Evolutionary conservation across 768 basidiomycete genomes (phyloP).

Genomic region (Paxillus ammoniavirescens): DNA sequence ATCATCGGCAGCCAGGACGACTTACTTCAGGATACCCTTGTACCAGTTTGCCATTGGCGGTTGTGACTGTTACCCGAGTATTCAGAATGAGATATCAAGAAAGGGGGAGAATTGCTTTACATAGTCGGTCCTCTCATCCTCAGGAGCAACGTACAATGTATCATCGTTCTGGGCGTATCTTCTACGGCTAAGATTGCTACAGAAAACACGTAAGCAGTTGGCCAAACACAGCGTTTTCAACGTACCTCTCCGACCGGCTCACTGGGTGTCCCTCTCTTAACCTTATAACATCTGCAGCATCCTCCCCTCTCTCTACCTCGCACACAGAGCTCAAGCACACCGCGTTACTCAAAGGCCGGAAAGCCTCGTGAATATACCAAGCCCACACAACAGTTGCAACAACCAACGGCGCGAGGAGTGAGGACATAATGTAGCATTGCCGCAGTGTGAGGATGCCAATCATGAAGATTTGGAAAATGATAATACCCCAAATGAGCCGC

Average conservation of each 20-base stretch:
- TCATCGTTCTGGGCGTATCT: slow-evolving; percentile 94
- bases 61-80: slow-evolving; percentile 60
- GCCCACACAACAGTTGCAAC: slow-evolving; percentile 75
- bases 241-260: slow-evolving; percentile 82
- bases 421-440: slow-evolving; percentile 56
- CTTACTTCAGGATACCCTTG: slow-evolving; percentile 85
- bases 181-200: slow-evolving; percentile 77
- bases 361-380: slow-evolving; percentile 68
- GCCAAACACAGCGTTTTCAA: not conserved
- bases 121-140: slow-evolving; percentile 90
- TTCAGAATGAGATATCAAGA: slow-evolving; percentile 4
- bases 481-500: slow-evolving; percentile 87
- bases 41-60: slow-evolving; percentile 98
- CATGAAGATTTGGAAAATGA: slow-evolving; percentile 97
- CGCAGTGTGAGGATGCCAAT: slow-evolving; percentile 84
- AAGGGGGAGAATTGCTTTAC: slow-evolving; percentile 36
- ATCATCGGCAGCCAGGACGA: not conserved
- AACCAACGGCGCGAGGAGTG: slow-evolving; percentile 74
- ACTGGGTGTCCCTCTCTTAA: slow-evolving; percentile 84
- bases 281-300: slow-evolving; percentile 73
- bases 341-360: slow-evolving; percentile 73
- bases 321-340: slow-evolving; percentile 84
- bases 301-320: slow-evolving; percentile 89
- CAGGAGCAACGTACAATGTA: slow-evolving; percentile 91
- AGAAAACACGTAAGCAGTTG: slow-evolving; percentile 1